Percentiles rank a stretch among this genome's conserved stretches.
Evolutionary conservation across 306 rosid genomes (phyloP).

Genomic region (Gillenia trifoliata): DNA sequence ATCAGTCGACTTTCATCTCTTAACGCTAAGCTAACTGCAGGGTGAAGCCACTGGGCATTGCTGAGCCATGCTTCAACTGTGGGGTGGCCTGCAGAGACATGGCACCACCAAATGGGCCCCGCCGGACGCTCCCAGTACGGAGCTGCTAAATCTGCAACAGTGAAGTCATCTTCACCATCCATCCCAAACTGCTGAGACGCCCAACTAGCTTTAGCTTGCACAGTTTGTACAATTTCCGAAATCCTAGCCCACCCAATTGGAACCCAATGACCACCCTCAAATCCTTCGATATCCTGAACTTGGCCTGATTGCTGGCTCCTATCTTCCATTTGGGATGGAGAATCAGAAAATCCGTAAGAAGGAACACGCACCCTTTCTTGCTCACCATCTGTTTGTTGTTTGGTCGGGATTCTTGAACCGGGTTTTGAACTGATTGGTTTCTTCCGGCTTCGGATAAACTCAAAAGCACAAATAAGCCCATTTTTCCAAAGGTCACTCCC

Average conservation of each 20-base stretch:
- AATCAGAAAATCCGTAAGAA: constrained; percentile 29
- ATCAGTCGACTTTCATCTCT: constrained; percentile 78
- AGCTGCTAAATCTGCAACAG: constrained; percentile 86
- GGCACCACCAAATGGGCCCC: constrained; percentile 97
- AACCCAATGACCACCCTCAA: constrained; percentile 58
- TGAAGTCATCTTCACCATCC: constrained; percentile 60
- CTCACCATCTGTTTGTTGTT: constrained; percentile 30
- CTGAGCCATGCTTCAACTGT: constrained; percentile 64
- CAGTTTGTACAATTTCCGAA: constrained; percentile 61
- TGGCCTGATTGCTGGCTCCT: constrained; percentile 19
- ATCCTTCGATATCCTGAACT: constrained; percentile 25
- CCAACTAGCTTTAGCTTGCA: constrained; percentile 64
- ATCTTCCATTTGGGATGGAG: constrained; percentile 25
- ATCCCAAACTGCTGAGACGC: constrained; percentile 40
- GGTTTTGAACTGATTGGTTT: constrained; percentile 32
- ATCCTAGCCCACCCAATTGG: constrained; percentile 94
- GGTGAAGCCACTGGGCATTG: constrained; percentile 82
- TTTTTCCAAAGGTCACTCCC: constrained; percentile 74
- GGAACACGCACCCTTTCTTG: constrained; percentile 25
- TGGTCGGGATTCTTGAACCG: constrained; percentile 26
- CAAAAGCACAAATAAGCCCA: constrained; percentile 92
- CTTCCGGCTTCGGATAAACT: constrained; percentile 45
- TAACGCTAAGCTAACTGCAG: constrained; percentile 80
- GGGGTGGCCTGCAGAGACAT: constrained; percentile 74
- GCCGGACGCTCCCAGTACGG: constrained; percentile 92